Evolutionary conservation across 2,329 filamentous ascomycete species (phyloP).

Genomic region (Phialophora tarda): DNA sequence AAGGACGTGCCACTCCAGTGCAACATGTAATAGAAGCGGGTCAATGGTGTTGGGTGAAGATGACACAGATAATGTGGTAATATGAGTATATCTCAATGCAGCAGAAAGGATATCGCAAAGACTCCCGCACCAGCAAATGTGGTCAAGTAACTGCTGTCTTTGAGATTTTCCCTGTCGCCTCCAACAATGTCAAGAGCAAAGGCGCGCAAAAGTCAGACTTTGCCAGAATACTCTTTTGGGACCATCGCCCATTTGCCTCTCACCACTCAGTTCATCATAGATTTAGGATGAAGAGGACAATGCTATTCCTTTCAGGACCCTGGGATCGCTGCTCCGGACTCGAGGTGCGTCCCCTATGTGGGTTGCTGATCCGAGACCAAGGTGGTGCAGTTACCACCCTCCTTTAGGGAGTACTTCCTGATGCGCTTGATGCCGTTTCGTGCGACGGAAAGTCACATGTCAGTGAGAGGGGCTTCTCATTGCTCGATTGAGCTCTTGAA

Average conservation of each 20-base stretch:
- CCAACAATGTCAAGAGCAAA: neutral
- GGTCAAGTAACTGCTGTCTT: neutral
- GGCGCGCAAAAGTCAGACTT: neutral
- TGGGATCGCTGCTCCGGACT: neutral
- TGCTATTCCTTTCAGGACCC: neutral
- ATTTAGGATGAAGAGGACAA: neutral
- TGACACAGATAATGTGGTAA: neutral
- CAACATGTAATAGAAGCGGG: neutral
- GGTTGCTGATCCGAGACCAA: neutral
- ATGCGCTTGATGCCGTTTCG: neutral
- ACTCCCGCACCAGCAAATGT: neutral
- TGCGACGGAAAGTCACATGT: neutral
- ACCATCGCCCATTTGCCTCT: neutral
- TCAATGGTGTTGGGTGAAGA: neutral
- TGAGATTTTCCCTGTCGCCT: neutral
- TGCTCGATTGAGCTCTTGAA: neutral
- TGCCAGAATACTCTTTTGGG: neutral
- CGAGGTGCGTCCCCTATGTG: neutral
- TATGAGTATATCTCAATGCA: neutral
- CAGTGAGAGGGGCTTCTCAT: neutral
- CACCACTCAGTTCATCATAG: neutral
- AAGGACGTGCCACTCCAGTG: neutral
- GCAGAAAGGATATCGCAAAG: neutral
- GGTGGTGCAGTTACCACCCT: neutral
- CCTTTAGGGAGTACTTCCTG: neutral